These are phyloP conservation scores for Arctostaphylos glauca DNA, from an alignment of 148 eudicot genomes.

Conservation along the genomic window DNA sequence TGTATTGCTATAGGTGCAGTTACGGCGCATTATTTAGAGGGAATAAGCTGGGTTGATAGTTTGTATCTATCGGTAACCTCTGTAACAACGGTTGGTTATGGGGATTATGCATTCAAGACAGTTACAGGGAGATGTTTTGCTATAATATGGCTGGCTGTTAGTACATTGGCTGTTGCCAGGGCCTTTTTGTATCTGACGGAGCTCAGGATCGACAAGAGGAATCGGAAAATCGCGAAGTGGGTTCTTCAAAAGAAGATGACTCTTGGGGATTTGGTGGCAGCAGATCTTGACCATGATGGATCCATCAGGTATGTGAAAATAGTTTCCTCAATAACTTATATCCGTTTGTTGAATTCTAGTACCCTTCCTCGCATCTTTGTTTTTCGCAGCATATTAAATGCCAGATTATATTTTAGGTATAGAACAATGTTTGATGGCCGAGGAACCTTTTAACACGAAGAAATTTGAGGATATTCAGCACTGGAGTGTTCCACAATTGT, in stretches of 20 bases:
- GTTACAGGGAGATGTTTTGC: slow-evolving; percentile 57
- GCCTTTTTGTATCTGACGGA: slow-evolving; percentile 63
- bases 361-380: neutral
- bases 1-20: slow-evolving; percentile 48
- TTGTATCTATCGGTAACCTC: slow-evolving; percentile 69
- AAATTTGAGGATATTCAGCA: neutral
- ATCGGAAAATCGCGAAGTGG: slow-evolving; percentile 41
- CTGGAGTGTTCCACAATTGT: too few relatives aligned
- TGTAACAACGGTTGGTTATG: slow-evolving; percentile 73
- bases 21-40: slow-evolving; percentile 38
- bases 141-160: slow-evolving; percentile 51
- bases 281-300: slow-evolving; percentile 70
- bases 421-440: neutral
- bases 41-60: slow-evolving; percentile 53
- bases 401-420: neutral
- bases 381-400: neutral
- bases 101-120: slow-evolving; percentile 56
- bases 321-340: neutral
- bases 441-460: neutral
- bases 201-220: slow-evolving; percentile 63
- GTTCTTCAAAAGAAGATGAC: slow-evolving; percentile 60
- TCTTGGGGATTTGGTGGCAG: slow-evolving; percentile 54
- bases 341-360: neutral
- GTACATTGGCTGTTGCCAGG: slow-evolving; percentile 67
- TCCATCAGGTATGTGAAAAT: slow-evolving; percentile 49